Base-by-base conservation (phyloP, 1,284 basidiomycete species). In the Coniferiporia weirii region DNA sequence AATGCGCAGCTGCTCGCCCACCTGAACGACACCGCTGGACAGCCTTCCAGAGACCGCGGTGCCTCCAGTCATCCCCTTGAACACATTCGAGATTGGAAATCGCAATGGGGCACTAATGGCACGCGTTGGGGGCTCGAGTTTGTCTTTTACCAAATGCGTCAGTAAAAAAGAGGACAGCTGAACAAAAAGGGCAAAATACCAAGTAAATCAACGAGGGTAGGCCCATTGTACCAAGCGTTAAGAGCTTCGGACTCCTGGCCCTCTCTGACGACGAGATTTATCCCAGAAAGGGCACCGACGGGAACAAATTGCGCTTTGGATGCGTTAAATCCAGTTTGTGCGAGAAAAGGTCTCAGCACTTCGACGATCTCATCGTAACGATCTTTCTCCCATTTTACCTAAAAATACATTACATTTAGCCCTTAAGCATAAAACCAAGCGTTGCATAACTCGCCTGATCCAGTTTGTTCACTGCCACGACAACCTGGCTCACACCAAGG, bases 401-500 rank as follows among this genome's bases (percentile, higher is more conserved):
- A 66, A 27, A 46, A 64, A 60, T 19, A 55, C 17, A 62, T 48
- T 38, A 54, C 60, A 40, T 56, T 32, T 48, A 38, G 3, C 34
- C 32, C 43, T 52, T 36, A 35, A 52, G 54, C 10, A 34, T 32
- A 34, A 52, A 45, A 51, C 44, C 22, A 47, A 12, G 34, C 38
- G 57, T 38, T 43, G 19, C 15, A 46, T 17, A 55, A 75, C 78
- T 62, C 57, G 89, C 93, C 71, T 88, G 82, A 71, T 99, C 96
- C 54, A 99, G 77, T 74, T 99, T 99, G 76, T 99, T 99, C 63
- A 99, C 79, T 0, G 93, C 95, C 13, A 98, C 89, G 27, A 98
- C 81, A 20, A 98, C 83, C 70, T 98, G 94, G 54, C 87, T 84
- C 8, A 98, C 94, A n/a, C 97, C 96, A 3, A 99, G 78, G 72